Evolutionary conservation across 805 yeast genomes (phyloP).

Genomic region (Ogataea siamensis): DNA sequence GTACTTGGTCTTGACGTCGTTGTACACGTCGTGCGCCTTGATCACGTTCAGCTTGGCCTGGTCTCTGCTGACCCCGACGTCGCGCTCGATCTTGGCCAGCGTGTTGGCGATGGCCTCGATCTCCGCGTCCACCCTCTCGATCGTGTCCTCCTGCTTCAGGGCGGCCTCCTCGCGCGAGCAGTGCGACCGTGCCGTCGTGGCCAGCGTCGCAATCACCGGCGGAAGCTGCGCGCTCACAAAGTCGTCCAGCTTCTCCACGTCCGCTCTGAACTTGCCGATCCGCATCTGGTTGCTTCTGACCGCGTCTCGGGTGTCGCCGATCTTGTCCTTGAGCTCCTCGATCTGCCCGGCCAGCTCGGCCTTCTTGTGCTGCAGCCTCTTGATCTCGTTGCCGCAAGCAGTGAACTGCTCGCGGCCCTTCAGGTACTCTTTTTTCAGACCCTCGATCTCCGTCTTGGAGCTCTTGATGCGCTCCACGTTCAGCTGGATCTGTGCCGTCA

Average conservation of each 20-base stretch:
- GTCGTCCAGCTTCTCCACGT: conserved; percentile 26
- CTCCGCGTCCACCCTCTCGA: conserved; percentile 49
- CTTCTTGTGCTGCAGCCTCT: conserved; percentile 10
- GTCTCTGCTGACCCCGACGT: conserved; percentile 54
- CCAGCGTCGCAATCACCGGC: conserved; percentile 27
- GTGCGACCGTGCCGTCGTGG: conserved; percentile 36
- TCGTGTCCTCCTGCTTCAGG: conserved; percentile 39
- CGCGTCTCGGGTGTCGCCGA: conserved; percentile 17
- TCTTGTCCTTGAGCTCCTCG: conserved; percentile 27
- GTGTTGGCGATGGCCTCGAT: conserved; percentile 44
- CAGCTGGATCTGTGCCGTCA: conserved; percentile 30
- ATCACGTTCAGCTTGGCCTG: conserved; percentile 50
- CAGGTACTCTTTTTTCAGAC: conserved; percentile 10
- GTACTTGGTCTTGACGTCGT: conserved; percentile 41
- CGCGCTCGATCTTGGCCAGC: conserved; percentile 50
- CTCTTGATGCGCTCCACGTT: conserved; percentile 23
- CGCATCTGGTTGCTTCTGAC: conserved; percentile 15
- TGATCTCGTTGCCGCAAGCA: conserved; percentile 13
- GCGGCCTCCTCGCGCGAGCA: conserved; percentile 50
- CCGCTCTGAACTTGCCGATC: conserved; percentile 23
- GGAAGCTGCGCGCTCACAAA: conserved; percentile 29
- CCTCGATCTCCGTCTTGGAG: conserved; percentile 20
- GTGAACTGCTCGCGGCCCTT: conserved; percentile 15
- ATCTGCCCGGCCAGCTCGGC: conserved; percentile 13
- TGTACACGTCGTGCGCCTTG: conserved; percentile 41